Base-by-base conservation (phyloP, 495 filamentous ascomycete species). In the Hyphodiscus hymeniophilus region DNA sequence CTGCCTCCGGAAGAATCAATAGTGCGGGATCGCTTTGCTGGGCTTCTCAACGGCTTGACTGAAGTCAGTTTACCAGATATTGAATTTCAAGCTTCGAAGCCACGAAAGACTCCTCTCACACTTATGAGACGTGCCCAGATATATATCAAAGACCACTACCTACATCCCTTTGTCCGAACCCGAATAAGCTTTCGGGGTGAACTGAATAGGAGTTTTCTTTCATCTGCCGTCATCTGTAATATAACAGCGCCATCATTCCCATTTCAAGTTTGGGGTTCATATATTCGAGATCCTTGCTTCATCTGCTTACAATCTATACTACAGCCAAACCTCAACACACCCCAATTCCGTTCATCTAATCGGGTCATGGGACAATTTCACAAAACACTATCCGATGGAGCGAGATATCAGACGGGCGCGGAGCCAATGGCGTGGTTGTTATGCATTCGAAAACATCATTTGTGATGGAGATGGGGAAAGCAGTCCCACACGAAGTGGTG, bases 341-440 rank as follows among this genome's bases (percentile, higher is more conserved):
- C 73, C 82, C 42, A 71, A 75, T 38, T 82, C 81, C 10, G 86
- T 94, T 45, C 81, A 87, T 52, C 72, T 95, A 16, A 70, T 92
- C 46, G 89, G 89, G 48, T 95, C 89, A 47, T 95, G 89, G 89
- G 89, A 95, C 65, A 95, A 94, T 63, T 95, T 95, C 66, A 68
- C 72, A 22, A 78, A 72, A 55, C 63, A 76, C 20, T 89, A 95
- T 70, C 72, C 64, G 2, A 88, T 95, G 81, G 78, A 89, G 58
- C 75, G 76, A 54, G 89, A 95, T 56, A 66, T 60, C 47, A 78
- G 82, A 58, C 72, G 80, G 43, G 84, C 83, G 42, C 68, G 69
- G 22, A 79, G 82, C 38, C 77, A 84, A 56, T 94, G 89, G 89
- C 75, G 79, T 48, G 89, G 89, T 45, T 94, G 88, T 58, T 81